These are phyloP conservation scores for Pistacia integerrima DNA, from an alignment of 345 rosid genomes.

Conservation along the genomic window DNA sequence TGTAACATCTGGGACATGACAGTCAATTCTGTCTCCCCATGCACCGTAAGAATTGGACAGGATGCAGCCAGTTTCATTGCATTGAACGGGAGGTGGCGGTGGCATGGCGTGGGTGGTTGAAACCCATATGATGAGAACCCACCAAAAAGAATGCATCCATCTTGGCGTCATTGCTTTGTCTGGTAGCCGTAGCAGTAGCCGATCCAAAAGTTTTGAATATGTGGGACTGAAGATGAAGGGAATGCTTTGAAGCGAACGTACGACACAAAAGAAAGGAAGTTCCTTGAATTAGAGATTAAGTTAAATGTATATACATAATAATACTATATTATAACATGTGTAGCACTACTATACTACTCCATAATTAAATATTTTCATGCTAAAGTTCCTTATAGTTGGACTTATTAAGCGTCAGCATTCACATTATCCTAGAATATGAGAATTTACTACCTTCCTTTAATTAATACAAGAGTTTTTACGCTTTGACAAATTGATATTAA, in stretches of 20 bases:
- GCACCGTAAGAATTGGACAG: slow-evolving; percentile 69
- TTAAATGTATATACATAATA: no score
- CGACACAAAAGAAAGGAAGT: background rate
- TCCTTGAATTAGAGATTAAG: slow-evolving; percentile 6
- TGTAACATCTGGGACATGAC: slow-evolving; percentile 44
- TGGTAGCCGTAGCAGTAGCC: background rate
- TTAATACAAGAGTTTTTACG: no score
- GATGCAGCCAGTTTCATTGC: slow-evolving; percentile 56
- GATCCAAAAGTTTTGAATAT: background rate
- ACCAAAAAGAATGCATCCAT: slow-evolving; percentile 15
- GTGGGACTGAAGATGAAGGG: background rate
- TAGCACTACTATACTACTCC: no score
- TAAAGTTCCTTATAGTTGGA: no score
- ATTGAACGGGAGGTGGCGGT: slow-evolving; percentile 57
- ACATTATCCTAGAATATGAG: no score
- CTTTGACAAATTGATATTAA: no score
- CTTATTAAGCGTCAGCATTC: no score
- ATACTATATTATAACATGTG: no score
- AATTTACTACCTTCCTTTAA: no score
- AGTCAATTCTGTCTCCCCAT: slow-evolving; percentile 75
- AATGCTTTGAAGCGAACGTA: slow-evolving; percentile 10
- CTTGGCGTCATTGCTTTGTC: background rate
- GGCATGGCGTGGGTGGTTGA: slow-evolving; percentile 42
- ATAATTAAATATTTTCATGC: no score
- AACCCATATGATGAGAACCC: slow-evolving; percentile 9